Evolutionary conservation across 768 basidiomycete genomes (phyloP).

Genomic region (Cystobasidium onofrii): DNA sequence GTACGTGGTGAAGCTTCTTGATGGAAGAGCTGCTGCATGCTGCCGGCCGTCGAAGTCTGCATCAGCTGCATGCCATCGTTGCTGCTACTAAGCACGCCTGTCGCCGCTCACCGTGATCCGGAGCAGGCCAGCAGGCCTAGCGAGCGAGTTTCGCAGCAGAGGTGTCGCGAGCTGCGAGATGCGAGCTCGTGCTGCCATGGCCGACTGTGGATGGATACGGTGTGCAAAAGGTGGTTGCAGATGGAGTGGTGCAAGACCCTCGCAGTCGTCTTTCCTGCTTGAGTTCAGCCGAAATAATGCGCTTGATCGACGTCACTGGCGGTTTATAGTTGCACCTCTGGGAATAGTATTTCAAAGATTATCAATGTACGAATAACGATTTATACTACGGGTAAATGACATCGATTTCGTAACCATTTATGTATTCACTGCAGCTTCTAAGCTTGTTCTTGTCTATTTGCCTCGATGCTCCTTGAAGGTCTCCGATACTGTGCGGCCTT

Average conservation of each 20-base stretch:
- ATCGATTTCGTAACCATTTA: too few species aligned
- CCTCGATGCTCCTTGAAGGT: conserved; percentile 73
- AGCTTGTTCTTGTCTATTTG: too few species aligned
- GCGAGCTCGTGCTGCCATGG: neutral
- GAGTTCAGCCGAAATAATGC: too few species aligned
- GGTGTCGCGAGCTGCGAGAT: neutral
- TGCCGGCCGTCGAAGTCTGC: neutral
- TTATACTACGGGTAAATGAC: too few species aligned
- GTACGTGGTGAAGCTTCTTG: conserved; percentile 6
- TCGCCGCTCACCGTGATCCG: neutral
- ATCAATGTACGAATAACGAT: too few species aligned
- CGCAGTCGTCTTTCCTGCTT: too few species aligned
- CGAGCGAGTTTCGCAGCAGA: neutral
- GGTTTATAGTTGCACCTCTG: too few species aligned
- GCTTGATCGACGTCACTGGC: neutral
- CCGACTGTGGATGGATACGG: neutral
- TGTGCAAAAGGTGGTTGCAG: neutral
- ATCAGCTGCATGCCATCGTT: neutral
- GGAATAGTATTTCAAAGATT: too few species aligned
- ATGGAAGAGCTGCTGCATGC: neutral
- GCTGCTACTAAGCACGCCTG: neutral
- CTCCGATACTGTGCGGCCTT: conserved; percentile 63
- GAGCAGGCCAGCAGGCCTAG: neutral
- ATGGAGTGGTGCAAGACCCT: neutral
- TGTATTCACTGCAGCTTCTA: too few species aligned